Evolutionary conservation across 768 basidiomycete species (phyloP).

Genomic region (Tulasnella sp.): DNA sequence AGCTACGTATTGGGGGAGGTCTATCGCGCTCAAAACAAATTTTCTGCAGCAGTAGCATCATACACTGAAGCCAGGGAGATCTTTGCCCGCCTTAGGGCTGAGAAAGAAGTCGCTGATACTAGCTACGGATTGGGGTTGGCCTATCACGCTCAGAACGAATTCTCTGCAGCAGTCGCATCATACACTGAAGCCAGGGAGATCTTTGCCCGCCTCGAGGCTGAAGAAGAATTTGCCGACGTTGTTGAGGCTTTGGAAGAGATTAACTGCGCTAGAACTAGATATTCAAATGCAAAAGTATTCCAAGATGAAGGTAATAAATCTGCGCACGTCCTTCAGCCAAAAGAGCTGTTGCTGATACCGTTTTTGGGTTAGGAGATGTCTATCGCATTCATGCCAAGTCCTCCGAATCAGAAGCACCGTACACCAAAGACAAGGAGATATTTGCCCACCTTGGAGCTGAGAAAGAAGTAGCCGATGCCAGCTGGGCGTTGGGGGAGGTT

Average conservation of each 20-base stretch:
- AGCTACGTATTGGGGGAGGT: background rate
- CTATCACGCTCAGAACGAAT: background rate
- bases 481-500: background rate
- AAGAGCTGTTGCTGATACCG: background rate
- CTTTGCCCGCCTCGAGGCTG: background rate
- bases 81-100: background rate
- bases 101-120: background rate
- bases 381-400: background rate
- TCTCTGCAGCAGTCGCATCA: background rate
- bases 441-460: background rate
- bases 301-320: too few species aligned
- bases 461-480: background rate
- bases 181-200: background rate
- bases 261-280: too few species aligned
- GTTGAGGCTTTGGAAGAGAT: too few species aligned
- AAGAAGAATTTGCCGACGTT: too few species aligned
- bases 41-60: background rate
- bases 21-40: background rate
- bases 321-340: background rate
- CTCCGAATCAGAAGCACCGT: background rate
- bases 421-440: background rate
- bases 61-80: background rate
- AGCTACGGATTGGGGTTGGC: background rate
- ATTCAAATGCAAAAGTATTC: too few species aligned
- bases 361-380: background rate